These are phyloP conservation scores for Cercophora scortea DNA, from an alignment of 495 filamentous ascomycete species.

Conservation along the genomic window DNA sequence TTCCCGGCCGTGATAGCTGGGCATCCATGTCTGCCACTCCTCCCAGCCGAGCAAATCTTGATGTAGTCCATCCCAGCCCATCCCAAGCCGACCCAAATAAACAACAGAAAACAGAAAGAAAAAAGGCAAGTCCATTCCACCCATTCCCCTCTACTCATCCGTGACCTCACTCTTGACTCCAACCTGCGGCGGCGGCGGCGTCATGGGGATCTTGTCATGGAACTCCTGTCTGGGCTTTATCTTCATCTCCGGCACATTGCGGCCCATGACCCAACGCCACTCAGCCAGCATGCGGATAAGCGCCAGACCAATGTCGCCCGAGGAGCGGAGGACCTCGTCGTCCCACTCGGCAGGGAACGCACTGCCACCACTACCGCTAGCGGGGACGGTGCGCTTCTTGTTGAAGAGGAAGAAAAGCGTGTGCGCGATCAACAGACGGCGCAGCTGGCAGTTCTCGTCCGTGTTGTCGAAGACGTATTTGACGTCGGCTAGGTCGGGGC, in stretches of 20 bases:
- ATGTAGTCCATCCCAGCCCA: neutral
- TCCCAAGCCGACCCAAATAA: neutral
- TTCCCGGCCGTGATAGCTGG: no score
- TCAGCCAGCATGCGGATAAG: conserved; percentile 20
- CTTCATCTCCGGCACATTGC: conserved; percentile 18
- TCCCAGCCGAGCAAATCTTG: neutral
- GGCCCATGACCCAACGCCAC: conserved; percentile 21
- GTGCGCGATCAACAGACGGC: conserved; percentile 17
- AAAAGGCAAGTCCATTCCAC: neutral
- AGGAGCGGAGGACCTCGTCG: neutral
- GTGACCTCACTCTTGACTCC: neutral
- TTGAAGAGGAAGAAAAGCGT: conserved; percentile 16
- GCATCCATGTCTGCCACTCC: no score
- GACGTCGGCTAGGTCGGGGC: conserved; percentile 13
- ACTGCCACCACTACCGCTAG: no score
- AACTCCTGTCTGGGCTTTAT: conserved; percentile 15
- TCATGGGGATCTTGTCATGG: conserved; percentile 9
- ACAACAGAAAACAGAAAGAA: no score
- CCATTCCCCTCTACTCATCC: neutral
- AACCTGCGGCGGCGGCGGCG: neutral
- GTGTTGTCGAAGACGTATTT: conserved; percentile 17
- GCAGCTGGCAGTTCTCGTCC: conserved; percentile 8
- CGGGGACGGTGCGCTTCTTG: conserved; percentile 4
- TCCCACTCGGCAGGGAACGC: conserved; percentile 13
- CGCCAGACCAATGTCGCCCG: conserved; percentile 5